These are phyloP conservation scores for Sporothrix luriei DNA, from an alignment of 2,329 filamentous ascomycete genomes.

Conservation along the genomic window DNA sequence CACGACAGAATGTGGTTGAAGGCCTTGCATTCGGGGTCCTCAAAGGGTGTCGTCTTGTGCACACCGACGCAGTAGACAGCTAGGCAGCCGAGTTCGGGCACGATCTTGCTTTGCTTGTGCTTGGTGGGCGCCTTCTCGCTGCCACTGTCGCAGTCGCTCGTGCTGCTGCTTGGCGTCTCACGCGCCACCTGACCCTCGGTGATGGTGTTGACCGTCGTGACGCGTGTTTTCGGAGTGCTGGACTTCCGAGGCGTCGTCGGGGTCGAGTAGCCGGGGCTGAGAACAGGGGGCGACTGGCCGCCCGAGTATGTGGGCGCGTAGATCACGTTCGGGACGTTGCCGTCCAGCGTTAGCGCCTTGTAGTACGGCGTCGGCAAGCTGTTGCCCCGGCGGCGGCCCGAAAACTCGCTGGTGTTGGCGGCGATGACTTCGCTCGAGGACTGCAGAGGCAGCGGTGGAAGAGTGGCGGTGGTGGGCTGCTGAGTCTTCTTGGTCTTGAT, in stretches of 20 bases:
- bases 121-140: constrained; percentile 60
- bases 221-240: constrained; percentile 57
- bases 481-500: constrained; percentile 91
- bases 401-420: constrained; percentile 24
- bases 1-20: constrained; percentile 97
- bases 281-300: constrained; percentile 57
- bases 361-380: constrained; percentile 80
- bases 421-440: constrained; percentile 37
- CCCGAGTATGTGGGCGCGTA: constrained; percentile 25
- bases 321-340: background rate
- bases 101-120: constrained; percentile 79
- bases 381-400: constrained; percentile 59
- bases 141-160: constrained; percentile 76
- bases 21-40: constrained; percentile 73
- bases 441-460: constrained; percentile 27
- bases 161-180: constrained; percentile 60
- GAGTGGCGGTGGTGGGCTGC: constrained; percentile 41
- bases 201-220: constrained; percentile 62
- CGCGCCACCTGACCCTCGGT: constrained; percentile 57
- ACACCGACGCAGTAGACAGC: constrained; percentile 75
- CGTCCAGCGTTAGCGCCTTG: constrained; percentile 63
- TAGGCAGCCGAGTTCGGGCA: constrained; percentile 77
- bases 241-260: constrained; percentile 44
- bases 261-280: constrained; percentile 50
- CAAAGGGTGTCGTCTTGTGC: constrained; percentile 78